These are phyloP conservation scores for Aspergillus clavatus DNA, from an alignment of 2,329 filamentous ascomycete genomes.

Conservation along the genomic window DNA sequence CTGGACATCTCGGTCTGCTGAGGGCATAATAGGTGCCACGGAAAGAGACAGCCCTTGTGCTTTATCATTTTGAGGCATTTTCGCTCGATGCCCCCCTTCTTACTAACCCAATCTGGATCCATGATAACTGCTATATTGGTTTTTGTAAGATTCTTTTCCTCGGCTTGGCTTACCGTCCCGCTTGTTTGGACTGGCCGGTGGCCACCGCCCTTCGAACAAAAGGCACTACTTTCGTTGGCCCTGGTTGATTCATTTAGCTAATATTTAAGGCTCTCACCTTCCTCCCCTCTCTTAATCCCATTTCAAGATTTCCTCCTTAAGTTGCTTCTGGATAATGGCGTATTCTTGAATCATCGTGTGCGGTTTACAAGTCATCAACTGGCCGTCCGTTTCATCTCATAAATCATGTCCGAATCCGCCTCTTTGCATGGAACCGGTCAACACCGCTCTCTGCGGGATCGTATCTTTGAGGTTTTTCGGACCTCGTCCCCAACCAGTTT, in stretches of 20 bases:
- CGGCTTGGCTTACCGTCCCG: slow-evolving; percentile 9
- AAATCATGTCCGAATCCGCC: slow-evolving; percentile 26
- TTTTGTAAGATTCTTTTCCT: not conserved
- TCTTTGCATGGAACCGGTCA: slow-evolving; percentile 19
- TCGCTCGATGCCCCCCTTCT: too few species aligned
- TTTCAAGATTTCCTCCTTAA: slow-evolving; percentile 3
- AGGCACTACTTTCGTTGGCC: slow-evolving; percentile 6
- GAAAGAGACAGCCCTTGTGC: too few species aligned
- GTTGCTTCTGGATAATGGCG: slow-evolving; percentile 1
- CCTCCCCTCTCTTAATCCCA: not conserved
- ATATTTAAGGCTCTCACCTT: not conserved
- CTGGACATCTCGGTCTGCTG: too few species aligned
- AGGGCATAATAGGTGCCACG: too few species aligned
- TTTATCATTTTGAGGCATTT: too few species aligned
- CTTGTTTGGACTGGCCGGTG: slow-evolving; percentile 16
- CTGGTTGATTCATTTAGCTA: slow-evolving; percentile 2
- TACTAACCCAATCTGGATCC: too few species aligned
- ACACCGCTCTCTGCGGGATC: slow-evolving; percentile 28
- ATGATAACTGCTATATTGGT: not conserved
- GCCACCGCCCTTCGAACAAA: slow-evolving; percentile 22
- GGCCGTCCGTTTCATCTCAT: not conserved
- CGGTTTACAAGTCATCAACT: slow-evolving; percentile 1
- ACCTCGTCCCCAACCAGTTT: slow-evolving; percentile 11
- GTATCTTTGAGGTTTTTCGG: slow-evolving; percentile 30
- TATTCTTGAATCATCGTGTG: slow-evolving; percentile 5